Conservation (phyloP, 2,329 filamentous ascomycete species). For the Cytospora piceae region DNA sequence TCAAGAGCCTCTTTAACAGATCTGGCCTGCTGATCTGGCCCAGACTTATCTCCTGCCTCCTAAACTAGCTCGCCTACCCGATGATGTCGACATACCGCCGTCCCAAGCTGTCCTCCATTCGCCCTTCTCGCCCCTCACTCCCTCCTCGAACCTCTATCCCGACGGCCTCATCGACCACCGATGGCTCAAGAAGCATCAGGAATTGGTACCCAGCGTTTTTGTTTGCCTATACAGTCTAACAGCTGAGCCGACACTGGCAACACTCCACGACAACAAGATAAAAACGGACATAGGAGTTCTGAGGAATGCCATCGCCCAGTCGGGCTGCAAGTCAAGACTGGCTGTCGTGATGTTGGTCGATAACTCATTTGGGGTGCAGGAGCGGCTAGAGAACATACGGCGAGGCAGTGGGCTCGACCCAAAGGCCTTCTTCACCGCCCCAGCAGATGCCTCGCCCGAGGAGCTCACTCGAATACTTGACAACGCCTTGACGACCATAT, state of each 20-base stretch:
- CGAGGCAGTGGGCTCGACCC: slow-evolving; percentile 78
- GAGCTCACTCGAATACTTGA: slow-evolving; percentile 77
- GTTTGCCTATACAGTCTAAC: slow-evolving; percentile 80
- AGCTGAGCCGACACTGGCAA: slow-evolving; percentile 72
- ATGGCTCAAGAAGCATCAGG: slow-evolving; percentile 90
- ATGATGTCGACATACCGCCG: slow-evolving; percentile 52
- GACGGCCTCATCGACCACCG: slow-evolving; percentile 82
- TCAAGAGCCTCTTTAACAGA: slow-evolving; percentile 26
- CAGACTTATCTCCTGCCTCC: slow-evolving; percentile 62
- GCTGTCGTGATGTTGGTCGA: slow-evolving; percentile 79
- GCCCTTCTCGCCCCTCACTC: slow-evolving; percentile 86
- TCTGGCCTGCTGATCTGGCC: slow-evolving; percentile 35
- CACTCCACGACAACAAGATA: slow-evolving; percentile 81
- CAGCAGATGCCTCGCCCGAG: slow-evolving; percentile 69
- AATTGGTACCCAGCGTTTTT: slow-evolving; percentile 78
- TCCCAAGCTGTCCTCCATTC: slow-evolving; percentile 74
- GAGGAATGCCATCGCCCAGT: slow-evolving; percentile 67
- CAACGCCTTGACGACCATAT: slow-evolving; percentile 72
- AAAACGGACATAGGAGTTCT: slow-evolving; percentile 84
- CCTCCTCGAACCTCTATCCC: slow-evolving; percentile 80
- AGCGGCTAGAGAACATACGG: slow-evolving; percentile 79
- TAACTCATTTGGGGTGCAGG: slow-evolving; percentile 59
- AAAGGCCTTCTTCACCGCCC: slow-evolving; percentile 84
- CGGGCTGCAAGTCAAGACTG: slow-evolving; percentile 77
- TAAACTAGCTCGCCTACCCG: slow-evolving; percentile 58